Percentiles rank a stretch among this genome's conserved stretches.
Evolutionary conservation across 345 rosid genomes (phyloP).

Genomic region (Noccaea bulbosa): DNA sequence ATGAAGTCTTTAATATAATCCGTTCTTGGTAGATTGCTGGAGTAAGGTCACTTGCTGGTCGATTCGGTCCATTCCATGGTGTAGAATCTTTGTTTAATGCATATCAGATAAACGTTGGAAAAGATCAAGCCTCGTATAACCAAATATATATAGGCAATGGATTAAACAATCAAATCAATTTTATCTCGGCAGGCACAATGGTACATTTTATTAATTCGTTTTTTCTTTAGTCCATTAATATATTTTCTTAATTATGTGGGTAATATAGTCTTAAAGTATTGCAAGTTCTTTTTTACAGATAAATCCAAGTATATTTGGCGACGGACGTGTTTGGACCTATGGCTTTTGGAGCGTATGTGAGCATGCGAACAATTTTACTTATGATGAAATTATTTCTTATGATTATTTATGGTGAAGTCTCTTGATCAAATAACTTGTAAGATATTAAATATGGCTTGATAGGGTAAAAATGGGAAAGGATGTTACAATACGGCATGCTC

Average conservation of each 20-base stretch:
- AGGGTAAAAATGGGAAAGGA: too few species aligned
- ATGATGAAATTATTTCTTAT: too few species aligned
- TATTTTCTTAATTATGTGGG: neutral
- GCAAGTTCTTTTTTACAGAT: neutral
- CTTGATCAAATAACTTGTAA: neutral
- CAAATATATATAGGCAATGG: too few species aligned
- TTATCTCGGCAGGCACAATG: neutral
- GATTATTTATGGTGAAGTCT: neutral
- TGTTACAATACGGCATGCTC: slow-evolving; percentile 22
- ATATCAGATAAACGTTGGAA: neutral
- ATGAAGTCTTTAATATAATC: neutral
- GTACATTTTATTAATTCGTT: neutral
- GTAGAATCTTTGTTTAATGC: neutral
- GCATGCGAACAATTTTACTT: neutral
- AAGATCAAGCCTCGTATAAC: too few species aligned
- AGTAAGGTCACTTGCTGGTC: neutral
- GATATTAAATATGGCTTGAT: neutral
- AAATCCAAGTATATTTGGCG: neutral
- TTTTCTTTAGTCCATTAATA: neutral
- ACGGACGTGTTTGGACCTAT: slow-evolving; percentile 1
- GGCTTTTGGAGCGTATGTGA: neutral
- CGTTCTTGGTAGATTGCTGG: slow-evolving; percentile 7
- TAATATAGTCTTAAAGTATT: neutral
- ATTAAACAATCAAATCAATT: neutral
- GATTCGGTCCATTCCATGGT: neutral